These are phyloP conservation scores for Cryptomeria japonica DNA, from an alignment of 75 land plant genomes.

Conservation along the genomic window DNA sequence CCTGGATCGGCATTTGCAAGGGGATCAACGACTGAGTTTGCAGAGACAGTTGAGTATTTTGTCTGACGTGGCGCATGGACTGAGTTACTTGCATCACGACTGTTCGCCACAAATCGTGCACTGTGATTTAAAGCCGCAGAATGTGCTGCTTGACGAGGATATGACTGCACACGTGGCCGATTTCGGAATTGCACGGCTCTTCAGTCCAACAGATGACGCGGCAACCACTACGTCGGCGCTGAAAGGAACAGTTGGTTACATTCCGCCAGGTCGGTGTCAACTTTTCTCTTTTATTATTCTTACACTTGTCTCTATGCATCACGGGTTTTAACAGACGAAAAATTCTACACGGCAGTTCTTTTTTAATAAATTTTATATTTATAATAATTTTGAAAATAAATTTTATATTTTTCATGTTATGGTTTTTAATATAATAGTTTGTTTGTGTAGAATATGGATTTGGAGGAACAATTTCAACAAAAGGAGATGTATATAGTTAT, in stretches of 20 bases:
- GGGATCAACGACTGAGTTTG: slow-evolving; percentile 4
- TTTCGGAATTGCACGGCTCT: slow-evolving; percentile 13
- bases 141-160: background rate
- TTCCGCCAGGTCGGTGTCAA: slow-evolving; percentile 1
- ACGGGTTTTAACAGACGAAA: too few relatives aligned
- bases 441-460: slow-evolving; percentile 20
- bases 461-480: background rate
- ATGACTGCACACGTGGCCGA: background rate
- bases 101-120: background rate
- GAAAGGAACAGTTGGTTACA: slow-evolving; percentile 8
- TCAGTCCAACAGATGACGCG: background rate
- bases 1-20: slow-evolving; percentile 25
- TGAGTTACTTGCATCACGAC: slow-evolving; percentile 4
- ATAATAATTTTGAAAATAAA: too few relatives aligned
- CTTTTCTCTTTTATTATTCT: background rate
- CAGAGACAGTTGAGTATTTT: slow-evolving; percentile 17
- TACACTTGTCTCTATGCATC: background rate
- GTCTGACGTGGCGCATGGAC: background rate
- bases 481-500: slow-evolving; percentile 33
- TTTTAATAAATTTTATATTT: too few relatives aligned
- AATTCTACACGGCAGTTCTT: background rate
- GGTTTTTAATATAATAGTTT: background rate
- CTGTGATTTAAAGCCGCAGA: slow-evolving; percentile 14
- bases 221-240: background rate
- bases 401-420: too few relatives aligned